Base-by-base conservation (phyloP, 306 rosid species). In the Lathyrus aphaca region DNA sequence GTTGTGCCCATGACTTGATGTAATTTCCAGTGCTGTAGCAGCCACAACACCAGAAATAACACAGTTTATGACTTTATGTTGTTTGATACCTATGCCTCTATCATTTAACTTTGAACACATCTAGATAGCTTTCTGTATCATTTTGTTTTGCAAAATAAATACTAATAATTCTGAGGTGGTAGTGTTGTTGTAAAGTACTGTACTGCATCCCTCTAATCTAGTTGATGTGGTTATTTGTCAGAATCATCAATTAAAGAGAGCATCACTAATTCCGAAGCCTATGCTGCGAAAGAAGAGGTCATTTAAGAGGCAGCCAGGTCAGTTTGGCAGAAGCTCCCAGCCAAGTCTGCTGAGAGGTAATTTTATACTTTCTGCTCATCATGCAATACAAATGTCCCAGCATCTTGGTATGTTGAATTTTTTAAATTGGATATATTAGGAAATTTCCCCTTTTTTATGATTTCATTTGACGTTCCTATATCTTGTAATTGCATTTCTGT, bases 211-310 rank as follows among this genome's bases (percentile, higher is more conserved):
- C 5, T 54, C 44, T 56, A 37, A 29, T 4, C 38, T 72, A 37
- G 60, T 64, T 16, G 16, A 48, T 43, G 4, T 61, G 77, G 77
- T 74, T 55, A 21, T 29, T 43, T 65, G 42, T 39, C 86, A 92
- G 98, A 83, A 64, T 59, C 59, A 86, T 79, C 91, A 77, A 51
- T 27, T 73, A 14, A 92, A 86, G 86, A 86, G 81, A 80, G 77
- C 88, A 48, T 76, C 87, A 27, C 70, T 84, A 51, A 60, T 86
- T 44, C 86, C 91, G 3, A 89, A 80, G 73, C 89, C 87, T 69
- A 67, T 81, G 32, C 58, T 86, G 43, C 88, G 91, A 58, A 89
- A 84, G 80, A 86, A 75, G 75, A 82, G 98, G 86, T 83, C 98
- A 8, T 54, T 85, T 43, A 92, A 90, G 77, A 76, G 93, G 61